Evolutionary conservation across 2,329 filamentous ascomycete genomes (phyloP).

Genomic region (Aspergillus tubingensis): DNA sequence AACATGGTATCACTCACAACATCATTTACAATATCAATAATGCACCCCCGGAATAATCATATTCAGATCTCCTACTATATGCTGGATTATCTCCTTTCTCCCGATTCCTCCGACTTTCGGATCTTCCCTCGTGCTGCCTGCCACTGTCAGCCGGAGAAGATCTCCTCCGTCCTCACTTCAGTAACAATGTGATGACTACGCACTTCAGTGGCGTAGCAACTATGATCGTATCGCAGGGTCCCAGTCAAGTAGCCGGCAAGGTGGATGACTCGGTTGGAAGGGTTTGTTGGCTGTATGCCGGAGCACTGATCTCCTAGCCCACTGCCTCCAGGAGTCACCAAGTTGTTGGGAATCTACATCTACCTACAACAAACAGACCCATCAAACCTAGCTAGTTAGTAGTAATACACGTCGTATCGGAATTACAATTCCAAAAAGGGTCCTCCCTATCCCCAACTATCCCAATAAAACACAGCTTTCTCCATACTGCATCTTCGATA

Average conservation of each 20-base stretch:
- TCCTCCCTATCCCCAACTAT: no score
- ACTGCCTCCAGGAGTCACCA: no score
- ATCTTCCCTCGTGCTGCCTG: not conserved
- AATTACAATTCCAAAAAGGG: not conserved
- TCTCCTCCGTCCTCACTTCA: not conserved
- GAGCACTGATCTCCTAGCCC: not conserved
- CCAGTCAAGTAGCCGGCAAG: not conserved
- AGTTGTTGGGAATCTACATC: not conserved
- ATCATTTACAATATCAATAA: no score
- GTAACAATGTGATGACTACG: not conserved
- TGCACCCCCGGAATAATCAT: no score
- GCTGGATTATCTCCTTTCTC: not conserved
- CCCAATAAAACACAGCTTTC: not conserved
- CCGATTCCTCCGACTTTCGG: slow-evolving; percentile 3
- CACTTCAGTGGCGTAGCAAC: no score
- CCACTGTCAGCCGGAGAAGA: not conserved
- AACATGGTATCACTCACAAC: no score
- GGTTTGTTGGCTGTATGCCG: not conserved
- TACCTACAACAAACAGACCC: not conserved
- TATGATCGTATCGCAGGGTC: not conserved
- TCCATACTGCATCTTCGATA: not conserved
- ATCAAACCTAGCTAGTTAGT: no score
- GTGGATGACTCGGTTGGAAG: no score
- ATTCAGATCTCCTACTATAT: no score
- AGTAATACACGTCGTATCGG: no score